Base-by-base conservation (phyloP, 805 yeast genomes). In the Helenozyma rhizophorensis region DNA sequence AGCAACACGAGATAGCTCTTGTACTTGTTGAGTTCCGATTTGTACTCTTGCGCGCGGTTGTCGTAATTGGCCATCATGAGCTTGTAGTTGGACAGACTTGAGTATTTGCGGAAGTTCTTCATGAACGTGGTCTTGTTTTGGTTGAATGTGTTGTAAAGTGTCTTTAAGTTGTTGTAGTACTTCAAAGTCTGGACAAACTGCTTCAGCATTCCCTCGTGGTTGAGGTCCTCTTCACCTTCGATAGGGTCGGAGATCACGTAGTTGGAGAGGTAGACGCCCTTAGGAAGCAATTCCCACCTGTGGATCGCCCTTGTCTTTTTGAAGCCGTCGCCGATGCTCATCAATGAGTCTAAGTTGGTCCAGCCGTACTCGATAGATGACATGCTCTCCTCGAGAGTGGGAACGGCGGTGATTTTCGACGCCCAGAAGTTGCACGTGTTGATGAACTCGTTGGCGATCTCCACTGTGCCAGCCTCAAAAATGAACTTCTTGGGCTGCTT, bases 391-490 rank as follows among this genome's bases (percentile, higher is more conserved):
- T 80, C 83, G 37, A 57, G 52, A 0, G 78, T 69, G 3, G 95
- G 95, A 14, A 85, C 80, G 11, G 88, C 81, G 6, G 95, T 81
- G 23, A 83, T 72, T 43, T 93, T 73, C 2, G 90, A 84, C 2
- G 94, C 85, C 96, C 96, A 88, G 54, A 84, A 88, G 56, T 87
- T 88, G 58, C 93, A 80, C 4, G 90, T 77, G 45, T 80, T 74
- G 12, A 83, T 76, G 56, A 75, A 85, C 50, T 78, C 83, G 26
- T 62, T 59, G 0, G 95, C 93, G 37, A 75, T 74, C 44, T 79
- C 83, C 15, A 63, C 53, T 10, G 85, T 76, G 9, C 81, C 80
- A 0, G 87, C 78, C 56, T 76, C 78, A 54, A 83, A 82, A 19
- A 77, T 62, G 12, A 83, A 60, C 38, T 62, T 66, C 41, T 65